Evolutionary conservation across 129 eudicot species (phyloP), one percentile per base, ranked within the genome.

Genomic region (Saussurea involucrata): DNA sequence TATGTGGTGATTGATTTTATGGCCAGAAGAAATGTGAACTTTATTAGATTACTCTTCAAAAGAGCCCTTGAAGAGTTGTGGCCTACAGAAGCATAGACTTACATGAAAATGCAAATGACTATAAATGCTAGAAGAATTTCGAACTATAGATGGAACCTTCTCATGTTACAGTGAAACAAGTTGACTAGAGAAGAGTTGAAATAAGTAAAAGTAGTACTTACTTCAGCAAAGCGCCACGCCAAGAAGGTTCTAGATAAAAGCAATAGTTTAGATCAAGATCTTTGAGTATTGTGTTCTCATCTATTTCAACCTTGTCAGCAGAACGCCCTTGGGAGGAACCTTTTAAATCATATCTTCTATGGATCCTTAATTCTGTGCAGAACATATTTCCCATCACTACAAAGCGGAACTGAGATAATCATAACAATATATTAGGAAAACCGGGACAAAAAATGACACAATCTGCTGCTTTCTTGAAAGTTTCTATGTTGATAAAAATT

Each of bases 361-460:
- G 99, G 78, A 95, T 95, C 74, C 99, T 83, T 61, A 95, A 83
- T 72, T 91, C 99, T n/a, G 99, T 95, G 88, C 97, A 95, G 83
- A 95, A 95, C 99, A 95, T 92, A 84, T 95, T 95, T 79, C 99
- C 99, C 99, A 95, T 95, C 68, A 95, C 99, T 18, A 94, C 97
- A 78, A 95, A 95, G 53, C 97, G 97, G 33, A 95, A 88, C 99
- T 94, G 96, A 82, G 85, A 80, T 71, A 71, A 71, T 31, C 34
- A 66, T 49, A 20, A 20, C 28, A 69, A 22, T 37, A 34, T 33
- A 34, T 72, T 66, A 66, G 69, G 32, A 65, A 66, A 24, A n/a
- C 29, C 24, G 29, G 17, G 44, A 69, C 37, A 69, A 25, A 69
- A 60, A 60, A 60, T 60, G 20, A n/a, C 20, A 49, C 9, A 8